Evolutionary conservation across 768 basidiomycete genomes (phyloP).

Genomic region (Kwoniella newhampshirensis): DNA sequence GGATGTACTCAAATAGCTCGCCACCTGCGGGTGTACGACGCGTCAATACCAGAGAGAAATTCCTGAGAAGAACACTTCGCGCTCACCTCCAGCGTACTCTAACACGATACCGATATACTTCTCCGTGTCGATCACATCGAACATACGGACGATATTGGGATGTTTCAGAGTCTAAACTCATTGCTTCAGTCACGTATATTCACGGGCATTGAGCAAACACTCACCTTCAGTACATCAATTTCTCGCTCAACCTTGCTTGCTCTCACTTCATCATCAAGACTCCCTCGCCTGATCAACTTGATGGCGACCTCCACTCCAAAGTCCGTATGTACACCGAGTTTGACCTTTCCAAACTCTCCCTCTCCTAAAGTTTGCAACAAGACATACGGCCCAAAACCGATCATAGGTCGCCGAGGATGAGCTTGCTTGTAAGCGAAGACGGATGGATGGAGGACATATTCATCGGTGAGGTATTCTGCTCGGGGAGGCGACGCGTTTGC

Average conservation of each 20-base stretch:
- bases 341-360: slow-evolving; percentile 98
- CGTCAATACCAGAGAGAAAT: neutral
- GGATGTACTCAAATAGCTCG: slow-evolving; percentile 97
- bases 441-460: slow-evolving; percentile 53
- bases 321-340: slow-evolving; percentile 87
- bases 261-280: slow-evolving; percentile 74
- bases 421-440: slow-evolving; percentile 51
- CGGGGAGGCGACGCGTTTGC: slow-evolving; percentile 35
- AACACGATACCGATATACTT: slow-evolving; percentile 99
- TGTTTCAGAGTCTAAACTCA: slow-evolving; percentile 93
- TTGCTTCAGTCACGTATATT: too few species aligned
- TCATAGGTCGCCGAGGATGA: slow-evolving; percentile 53
- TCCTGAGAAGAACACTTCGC: neutral
- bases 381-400: slow-evolving; percentile 85
- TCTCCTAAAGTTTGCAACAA: slow-evolving; percentile 94
- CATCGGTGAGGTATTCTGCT: slow-evolving; percentile 43
- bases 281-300: slow-evolving; percentile 90
- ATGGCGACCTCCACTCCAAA: slow-evolving; percentile 99
- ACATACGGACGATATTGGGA: slow-evolving; percentile 95
- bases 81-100: slow-evolving; percentile 86
- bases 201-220: slow-evolving; percentile 52
- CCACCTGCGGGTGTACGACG: slow-evolving; percentile 59
- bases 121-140: slow-evolving; percentile 99
- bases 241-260: slow-evolving; percentile 96
- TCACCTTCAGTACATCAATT: slow-evolving; percentile 91